Conservation (phyloP, 257 asterid species). For the Nicotiana tomentosiformis region DNA sequence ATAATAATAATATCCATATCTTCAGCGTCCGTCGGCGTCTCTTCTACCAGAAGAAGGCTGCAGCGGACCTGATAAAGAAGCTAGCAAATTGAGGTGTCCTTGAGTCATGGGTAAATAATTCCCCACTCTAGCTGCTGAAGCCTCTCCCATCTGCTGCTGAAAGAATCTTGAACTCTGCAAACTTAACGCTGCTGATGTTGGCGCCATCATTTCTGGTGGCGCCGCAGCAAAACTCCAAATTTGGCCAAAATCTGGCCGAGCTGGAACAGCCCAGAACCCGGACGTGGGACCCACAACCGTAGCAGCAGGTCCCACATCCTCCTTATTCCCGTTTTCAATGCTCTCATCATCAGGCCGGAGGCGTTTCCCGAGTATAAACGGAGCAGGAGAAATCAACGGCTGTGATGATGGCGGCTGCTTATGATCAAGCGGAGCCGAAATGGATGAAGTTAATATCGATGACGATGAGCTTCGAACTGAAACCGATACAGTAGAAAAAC, state of each 20-base stretch:
- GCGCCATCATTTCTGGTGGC: conserved; percentile 55
- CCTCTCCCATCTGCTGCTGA: conserved; percentile 86
- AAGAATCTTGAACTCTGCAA: conserved; percentile 62
- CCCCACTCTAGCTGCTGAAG: conserved; percentile 94
- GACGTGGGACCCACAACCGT: conserved; percentile 35
- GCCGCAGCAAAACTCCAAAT: conserved; percentile 89
- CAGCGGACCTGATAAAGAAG: conserved; percentile 73
- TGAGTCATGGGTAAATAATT: conserved; percentile 86
- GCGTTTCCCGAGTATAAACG: conserved; percentile 84
- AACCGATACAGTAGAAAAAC: conserved; percentile 48
- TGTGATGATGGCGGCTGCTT: conserved; percentile 33
- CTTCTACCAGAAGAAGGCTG: conserved; percentile 57
- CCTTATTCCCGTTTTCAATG: conserved; percentile 27
- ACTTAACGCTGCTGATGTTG: conserved; percentile 27
- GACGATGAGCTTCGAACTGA: conserved; percentile 17
- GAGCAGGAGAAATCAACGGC: conserved; percentile 55
- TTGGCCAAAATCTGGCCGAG: conserved; percentile 78
- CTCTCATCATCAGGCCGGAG: conserved; percentile 62
- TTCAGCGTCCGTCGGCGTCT: conserved; percentile 68
- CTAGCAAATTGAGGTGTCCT: conserved; percentile 92
- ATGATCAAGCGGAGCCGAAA: conserved; percentile 49
- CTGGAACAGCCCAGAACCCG: conserved; percentile 91
- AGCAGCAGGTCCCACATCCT: conserved; percentile 36
- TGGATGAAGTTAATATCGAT: neutral
- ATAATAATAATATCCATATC: neutral